Percentiles rank a stretch among this genome's conserved stretches.
Conservation (phyloP, 2,329 filamentous ascomycete genomes). For the Diaporthe citrichinensis region DNA sequence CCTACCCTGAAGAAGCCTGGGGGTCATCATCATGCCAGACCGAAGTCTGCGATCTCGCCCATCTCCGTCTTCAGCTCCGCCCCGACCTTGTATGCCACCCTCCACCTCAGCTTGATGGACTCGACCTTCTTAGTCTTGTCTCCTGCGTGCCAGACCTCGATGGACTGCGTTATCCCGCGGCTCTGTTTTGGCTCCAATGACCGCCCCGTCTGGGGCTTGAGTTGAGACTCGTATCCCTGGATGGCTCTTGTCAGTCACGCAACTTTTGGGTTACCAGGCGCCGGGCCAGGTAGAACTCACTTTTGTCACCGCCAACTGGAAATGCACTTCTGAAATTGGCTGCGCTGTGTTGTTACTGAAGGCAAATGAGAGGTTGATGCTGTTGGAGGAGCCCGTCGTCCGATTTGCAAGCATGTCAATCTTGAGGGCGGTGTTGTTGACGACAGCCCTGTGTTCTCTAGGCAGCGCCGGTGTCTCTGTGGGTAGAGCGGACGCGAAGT, state of each 20-base stretch:
- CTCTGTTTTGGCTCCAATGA: conserved; percentile 80
- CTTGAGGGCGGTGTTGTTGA: conserved; percentile 79
- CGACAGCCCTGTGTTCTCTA: conserved; percentile 72
- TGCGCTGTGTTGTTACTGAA: conserved; percentile 86
- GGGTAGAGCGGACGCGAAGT: conserved; percentile 89
- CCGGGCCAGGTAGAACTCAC: conserved; percentile 61
- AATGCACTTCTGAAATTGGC: conserved; percentile 84
- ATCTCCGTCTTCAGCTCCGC: conserved; percentile 80
- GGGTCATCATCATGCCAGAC: conserved; percentile 68
- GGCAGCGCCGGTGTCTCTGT: conserved; percentile 64
- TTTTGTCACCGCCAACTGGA: conserved; percentile 94
- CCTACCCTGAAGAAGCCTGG: background rate
- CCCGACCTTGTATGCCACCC: conserved; percentile 82
- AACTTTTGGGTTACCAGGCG: background rate
- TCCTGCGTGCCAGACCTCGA: conserved; percentile 81
- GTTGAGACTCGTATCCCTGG: conserved; percentile 83
- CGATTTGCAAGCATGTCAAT: conserved; percentile 82
- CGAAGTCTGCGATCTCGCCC: conserved; percentile 86
- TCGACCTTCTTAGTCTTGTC: conserved; percentile 78
- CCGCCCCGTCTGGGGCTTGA: conserved; percentile 88
- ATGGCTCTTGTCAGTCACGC: background rate
- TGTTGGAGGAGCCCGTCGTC: conserved; percentile 63
- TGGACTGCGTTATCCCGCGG: conserved; percentile 83
- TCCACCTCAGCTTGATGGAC: conserved; percentile 91
- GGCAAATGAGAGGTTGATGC: conserved; percentile 80